Conservation (phyloP, 148 eudicot species). For the Polygonum maritimum region DNA sequence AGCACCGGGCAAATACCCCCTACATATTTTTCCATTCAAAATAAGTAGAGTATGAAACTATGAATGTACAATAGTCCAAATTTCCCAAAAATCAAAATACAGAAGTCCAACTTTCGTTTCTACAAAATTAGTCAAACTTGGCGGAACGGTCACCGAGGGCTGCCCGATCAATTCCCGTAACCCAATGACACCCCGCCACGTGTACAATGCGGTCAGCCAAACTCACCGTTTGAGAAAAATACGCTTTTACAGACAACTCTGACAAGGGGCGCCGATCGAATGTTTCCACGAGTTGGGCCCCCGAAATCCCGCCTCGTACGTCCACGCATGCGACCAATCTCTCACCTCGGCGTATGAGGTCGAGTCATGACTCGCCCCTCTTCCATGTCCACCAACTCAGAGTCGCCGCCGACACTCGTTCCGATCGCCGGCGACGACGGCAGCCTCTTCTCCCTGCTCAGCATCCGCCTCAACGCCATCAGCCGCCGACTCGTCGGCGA, state of each 20-base stretch:
- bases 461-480: constrained; percentile 45
- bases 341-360: constrained; percentile 25
- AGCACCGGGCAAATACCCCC: too few species aligned
- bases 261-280: constrained; percentile 11
- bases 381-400: constrained; percentile 41
- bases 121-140: too few species aligned
- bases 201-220: too few species aligned
- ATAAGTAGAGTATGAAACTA: too few species aligned
- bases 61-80: too few species aligned
- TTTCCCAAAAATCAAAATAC: too few species aligned
- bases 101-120: too few species aligned
- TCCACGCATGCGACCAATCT: neutral
- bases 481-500: constrained; percentile 22
- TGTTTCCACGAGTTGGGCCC: constrained; percentile 18
- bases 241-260: neutral
- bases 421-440: constrained; percentile 29
- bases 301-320: neutral
- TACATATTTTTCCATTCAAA: too few species aligned
- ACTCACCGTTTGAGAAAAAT: too few species aligned
- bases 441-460: constrained; percentile 40
- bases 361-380: constrained; percentile 28
- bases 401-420: constrained; percentile 16
- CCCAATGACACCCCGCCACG: too few species aligned
- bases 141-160: too few species aligned
- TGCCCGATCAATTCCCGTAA: too few species aligned